Base-by-base conservation (phyloP, 116 monocot genomes). In the Zostera marina region DNA sequence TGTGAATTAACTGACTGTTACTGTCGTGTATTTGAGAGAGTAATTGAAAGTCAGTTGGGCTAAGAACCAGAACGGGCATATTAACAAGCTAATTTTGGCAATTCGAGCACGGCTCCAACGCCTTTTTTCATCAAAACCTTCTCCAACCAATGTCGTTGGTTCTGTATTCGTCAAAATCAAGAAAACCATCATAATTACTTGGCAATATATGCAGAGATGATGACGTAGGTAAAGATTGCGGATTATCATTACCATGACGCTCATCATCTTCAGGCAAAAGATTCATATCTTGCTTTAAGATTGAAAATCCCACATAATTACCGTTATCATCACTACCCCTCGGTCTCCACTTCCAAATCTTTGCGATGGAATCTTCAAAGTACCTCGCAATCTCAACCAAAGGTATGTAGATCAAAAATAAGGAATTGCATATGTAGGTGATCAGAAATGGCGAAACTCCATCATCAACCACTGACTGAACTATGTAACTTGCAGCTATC, bases 61-160 rank as follows among this genome's bases (percentile, higher is more conserved):
- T 16, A 88, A 66, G 58, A 88, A 94, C 94, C 94, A 94, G 68
- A 94, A 94, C 22, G 94, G 88, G 52, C 84, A 84, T 40, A 94
- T 76, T 55, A 81, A 74, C 57, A 88, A 55, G 66, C 88, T 88
- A 22, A 80, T 77, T 81, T 73, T 87, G 1, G 88, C 84, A 43
- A 88, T 66, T 32, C 77, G 68, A 59, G 57, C 25, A 9, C 94
- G 71, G 21, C 79, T 74, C 94, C 94, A 94, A 5, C 68, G 68
- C 52, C 74, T 75, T 56, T 81, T 77, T 11, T 44, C 53, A 77
- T 81, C 84, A 24, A 79, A 26, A 68, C 61, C 62, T 3, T 68
- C 41, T 7, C 59, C 63, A 22, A 19, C 21, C 25, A 58, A 60
- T 70, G 47, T 21, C 25, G 44, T 0, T 13, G 24, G 24, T 13